Conservation (phyloP, 2,329 filamentous ascomycete species). For the Fusarium sulawesiense region DNA sequence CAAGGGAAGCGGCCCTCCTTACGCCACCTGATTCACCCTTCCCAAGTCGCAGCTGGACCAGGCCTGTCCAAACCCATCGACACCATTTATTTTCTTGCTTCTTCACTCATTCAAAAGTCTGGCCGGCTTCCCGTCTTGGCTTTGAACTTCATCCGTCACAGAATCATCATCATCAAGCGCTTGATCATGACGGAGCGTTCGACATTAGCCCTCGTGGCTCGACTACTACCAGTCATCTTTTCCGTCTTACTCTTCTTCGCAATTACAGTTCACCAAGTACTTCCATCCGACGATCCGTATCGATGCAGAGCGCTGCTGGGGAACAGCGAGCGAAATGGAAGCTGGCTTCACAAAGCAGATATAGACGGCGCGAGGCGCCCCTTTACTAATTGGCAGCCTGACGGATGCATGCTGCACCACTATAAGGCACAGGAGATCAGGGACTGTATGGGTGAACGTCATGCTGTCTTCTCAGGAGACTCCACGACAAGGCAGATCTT, state of each 20-base stretch:
- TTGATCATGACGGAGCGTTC: constrained; percentile 26
- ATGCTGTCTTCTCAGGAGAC: constrained; percentile 71
- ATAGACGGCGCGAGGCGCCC: constrained; percentile 43
- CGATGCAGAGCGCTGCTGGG: constrained; percentile 62
- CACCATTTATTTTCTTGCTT: not conserved
- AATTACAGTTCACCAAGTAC: constrained; percentile 29
- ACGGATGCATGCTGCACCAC: constrained; percentile 67
- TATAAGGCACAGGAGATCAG: constrained; percentile 65
- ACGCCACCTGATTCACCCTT: constrained; percentile 9
- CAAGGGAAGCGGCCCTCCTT: constrained; percentile 1
- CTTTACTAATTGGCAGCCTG: constrained; percentile 68
- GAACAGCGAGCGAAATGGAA: constrained; percentile 54
- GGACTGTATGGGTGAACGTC: constrained; percentile 62
- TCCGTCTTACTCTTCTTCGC: constrained; percentile 30
- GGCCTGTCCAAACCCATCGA: not conserved
- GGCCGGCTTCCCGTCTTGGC: constrained; percentile 3
- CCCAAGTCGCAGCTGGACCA: not conserved
- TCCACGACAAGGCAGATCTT: constrained; percentile 70
- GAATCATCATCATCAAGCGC: not conserved
- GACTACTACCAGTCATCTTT: constrained; percentile 37
- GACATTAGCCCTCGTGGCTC: constrained; percentile 21
- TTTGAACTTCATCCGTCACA: not conserved
- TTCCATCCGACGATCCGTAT: constrained; percentile 56
- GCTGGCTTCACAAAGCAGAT: constrained; percentile 57
- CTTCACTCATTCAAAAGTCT: not conserved